These are phyloP conservation scores for Rhizopogon vulgaris DNA, from an alignment of 768 basidiomycete species.

Conservation along the genomic window DNA sequence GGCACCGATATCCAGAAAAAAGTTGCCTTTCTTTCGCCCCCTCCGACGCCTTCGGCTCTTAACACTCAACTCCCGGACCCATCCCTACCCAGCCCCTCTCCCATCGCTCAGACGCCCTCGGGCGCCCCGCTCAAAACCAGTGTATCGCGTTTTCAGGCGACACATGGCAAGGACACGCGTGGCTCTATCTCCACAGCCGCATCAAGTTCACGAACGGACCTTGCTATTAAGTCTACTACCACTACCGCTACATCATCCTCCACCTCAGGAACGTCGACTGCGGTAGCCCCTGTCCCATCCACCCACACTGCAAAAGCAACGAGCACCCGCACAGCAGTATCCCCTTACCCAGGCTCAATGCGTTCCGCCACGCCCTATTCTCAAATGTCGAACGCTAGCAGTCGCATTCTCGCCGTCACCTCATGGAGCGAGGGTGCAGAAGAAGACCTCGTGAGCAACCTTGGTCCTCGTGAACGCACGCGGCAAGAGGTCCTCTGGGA, in stretches of 20 bases:
- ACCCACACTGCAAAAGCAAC: conserved; percentile 48
- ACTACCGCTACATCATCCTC: conserved; percentile 45
- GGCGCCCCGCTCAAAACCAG: conserved; percentile 50
- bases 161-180: conserved; percentile 63
- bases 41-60: conserved; percentile 57
- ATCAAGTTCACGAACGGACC: conserved; percentile 56
- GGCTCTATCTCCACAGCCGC: conserved; percentile 60
- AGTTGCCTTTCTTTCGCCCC: conserved; percentile 82
- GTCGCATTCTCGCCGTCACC: conserved; percentile 67
- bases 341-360: conserved; percentile 65
- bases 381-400: conserved; percentile 65
- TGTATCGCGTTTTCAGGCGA: conserved; percentile 70
- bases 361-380: conserved; percentile 82
- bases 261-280: conserved; percentile 49
- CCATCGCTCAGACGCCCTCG: conserved; percentile 17
- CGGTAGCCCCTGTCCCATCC: conserved; percentile 52
- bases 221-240: conserved; percentile 37
- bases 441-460: conserved; percentile 87
- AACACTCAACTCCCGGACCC: conserved; percentile 41
- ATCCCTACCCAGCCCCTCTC: conserved; percentile 27
- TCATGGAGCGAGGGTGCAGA: conserved; percentile 95
- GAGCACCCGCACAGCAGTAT: conserved; percentile 56
- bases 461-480: conserved; percentile 91
- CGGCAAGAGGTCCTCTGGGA: conserved; percentile 96
- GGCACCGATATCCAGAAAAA: conserved; percentile 65